phyloP scores from a whole-genome alignment of 305 asterid species.

The Coffea humblotiana region DNA sequence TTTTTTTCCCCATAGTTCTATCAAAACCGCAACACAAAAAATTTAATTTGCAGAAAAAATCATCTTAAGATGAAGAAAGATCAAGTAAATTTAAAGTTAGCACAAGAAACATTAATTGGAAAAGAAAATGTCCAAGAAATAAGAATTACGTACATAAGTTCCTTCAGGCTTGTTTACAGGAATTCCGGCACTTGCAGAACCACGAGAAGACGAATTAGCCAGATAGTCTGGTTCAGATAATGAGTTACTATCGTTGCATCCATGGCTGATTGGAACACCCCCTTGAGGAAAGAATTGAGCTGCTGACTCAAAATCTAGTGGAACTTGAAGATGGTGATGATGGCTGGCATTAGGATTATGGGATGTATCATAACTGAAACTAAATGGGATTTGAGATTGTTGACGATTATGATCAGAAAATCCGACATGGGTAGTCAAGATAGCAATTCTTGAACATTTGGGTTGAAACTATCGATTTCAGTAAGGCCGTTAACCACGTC shows the following conservation, averaged over 20 bases:
- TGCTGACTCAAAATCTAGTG: constrained; percentile 20
- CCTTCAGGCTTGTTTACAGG: constrained; percentile 32
- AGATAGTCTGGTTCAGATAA: constrained; percentile 33
- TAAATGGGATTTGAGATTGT: constrained; percentile 21
- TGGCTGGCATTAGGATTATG: constrained; percentile 23
- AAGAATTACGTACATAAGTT: constrained; percentile 13
- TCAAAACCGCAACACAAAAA: not conserved
- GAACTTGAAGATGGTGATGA: constrained; percentile 23
- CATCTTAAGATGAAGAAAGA: not conserved
- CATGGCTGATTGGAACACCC: constrained; percentile 27
- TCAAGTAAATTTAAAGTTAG: not conserved
- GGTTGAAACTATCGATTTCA: constrained; percentile 39
- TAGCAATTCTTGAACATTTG: constrained; percentile 35
- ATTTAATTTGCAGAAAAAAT: not conserved
- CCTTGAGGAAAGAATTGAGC: constrained; percentile 28
- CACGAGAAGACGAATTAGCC: constrained; percentile 36
- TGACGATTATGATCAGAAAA: constrained; percentile 34
- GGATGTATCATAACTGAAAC: constrained; percentile 34
- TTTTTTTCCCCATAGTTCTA: constrained; percentile 55
- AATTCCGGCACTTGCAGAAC: constrained; percentile 31
- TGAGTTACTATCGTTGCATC: constrained; percentile 15
- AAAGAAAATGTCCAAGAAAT: not conserved
- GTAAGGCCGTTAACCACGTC: constrained; percentile 40
- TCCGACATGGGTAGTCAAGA: constrained; percentile 26
- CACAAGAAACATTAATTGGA: not conserved